Conservation (phyloP, 2,329 filamentous ascomycete genomes). For the Tolypocladium tropicale region DNA sequence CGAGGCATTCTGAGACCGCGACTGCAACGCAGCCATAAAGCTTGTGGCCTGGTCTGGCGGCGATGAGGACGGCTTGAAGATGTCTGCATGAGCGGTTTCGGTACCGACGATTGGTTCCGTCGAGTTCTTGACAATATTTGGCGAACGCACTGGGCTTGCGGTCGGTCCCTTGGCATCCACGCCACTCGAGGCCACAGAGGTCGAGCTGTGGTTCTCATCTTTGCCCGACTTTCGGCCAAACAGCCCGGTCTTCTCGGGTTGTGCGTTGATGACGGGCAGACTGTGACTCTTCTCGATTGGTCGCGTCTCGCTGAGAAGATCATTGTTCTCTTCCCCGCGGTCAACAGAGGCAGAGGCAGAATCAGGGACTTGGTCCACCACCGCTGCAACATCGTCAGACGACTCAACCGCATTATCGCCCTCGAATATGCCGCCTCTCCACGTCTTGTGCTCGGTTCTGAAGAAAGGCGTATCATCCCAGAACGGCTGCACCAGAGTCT, state of each 20-base stretch:
- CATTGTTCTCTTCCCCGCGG: conserved; percentile 29
- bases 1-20: conserved; percentile 45
- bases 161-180: conserved; percentile 34
- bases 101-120: conserved; percentile 57
- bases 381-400: conserved; percentile 9
- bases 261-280: conserved; percentile 31
- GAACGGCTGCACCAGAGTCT: conserved; percentile 83
- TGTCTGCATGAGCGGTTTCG: conserved; percentile 56
- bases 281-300: conserved; percentile 47
- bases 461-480: conserved; percentile 96
- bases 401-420: conserved; percentile 37
- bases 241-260: conserved; percentile 26
- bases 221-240: conserved; percentile 40
- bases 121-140: conserved; percentile 30
- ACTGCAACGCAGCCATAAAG: conserved; percentile 60
- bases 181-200: conserved; percentile 35
- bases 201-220: conserved; percentile 16
- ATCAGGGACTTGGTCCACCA: conserved; percentile 30
- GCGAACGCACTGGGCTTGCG: conserved; percentile 22
- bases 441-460: conserved; percentile 64
- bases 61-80: conserved; percentile 45
- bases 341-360: conserved; percentile 39
- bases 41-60: conserved; percentile 50
- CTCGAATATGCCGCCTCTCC: conserved; percentile 76
- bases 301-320: conserved; percentile 28